Evolutionary conservation across 345 rosid genomes (phyloP), one percentile per base, ranked within the genome.

Genomic region (Hirschfeldia incana): DNA sequence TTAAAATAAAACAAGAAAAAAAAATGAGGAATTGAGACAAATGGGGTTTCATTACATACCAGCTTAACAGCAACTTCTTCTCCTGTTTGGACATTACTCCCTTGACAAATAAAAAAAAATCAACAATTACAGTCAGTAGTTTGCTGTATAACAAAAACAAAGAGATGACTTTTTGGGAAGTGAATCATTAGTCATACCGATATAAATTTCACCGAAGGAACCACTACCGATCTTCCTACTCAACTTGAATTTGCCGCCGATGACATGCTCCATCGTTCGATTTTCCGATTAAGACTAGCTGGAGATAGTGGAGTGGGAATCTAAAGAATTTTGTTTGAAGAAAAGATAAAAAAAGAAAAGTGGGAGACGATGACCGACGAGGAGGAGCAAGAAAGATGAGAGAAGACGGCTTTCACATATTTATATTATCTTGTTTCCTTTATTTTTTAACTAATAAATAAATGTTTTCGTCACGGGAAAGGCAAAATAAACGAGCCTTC

Each of bases 201-300:
- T 78, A 85, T 85, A 91, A 26, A 91, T 91, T 73, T 91, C 92
- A 57, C 96, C 96, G 33, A 91, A 91, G 55, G 96, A 91, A 60
- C 96, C 96, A 86, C 92, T 87, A 42, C 96, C 96, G 74, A 91
- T 89, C 86, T 91, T 91, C 75, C 96, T 87, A 60, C 92, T 92
- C 46, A 91, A 85, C 88, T 86, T 91, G 80, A 89, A 91, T 84
- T 91, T 91, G 15, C 88, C 93, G 75, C 92, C 96, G 75, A 89
- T 86, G 10, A 83, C 79, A 67, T 75, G 90, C 67, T 91, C 93
- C 90, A 88, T 88, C 67, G 28, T 4, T 66, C 44, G 15, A 62
- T 68, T 32, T 53, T 58, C 64, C 51, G 70, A 73, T 80, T 74
- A 75, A 76, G 62, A 1, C 57, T 42, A 9, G 2, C 13, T 42